phyloP scores from a whole-genome alignment of 2,329 filamentous ascomycete genomes.

The Decorospora gaudefroyi region DNA sequence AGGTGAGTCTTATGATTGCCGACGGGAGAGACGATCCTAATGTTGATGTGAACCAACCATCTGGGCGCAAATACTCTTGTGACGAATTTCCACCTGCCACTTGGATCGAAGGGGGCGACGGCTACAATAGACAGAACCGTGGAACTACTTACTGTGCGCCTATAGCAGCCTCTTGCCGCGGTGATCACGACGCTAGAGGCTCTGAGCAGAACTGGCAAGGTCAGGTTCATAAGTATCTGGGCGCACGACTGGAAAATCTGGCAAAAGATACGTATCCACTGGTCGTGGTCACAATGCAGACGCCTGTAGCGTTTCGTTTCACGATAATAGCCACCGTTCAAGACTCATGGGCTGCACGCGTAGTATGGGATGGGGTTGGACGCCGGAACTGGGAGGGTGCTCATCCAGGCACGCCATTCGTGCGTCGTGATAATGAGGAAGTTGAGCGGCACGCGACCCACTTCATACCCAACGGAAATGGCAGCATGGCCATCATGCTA shows the following conservation, averaged over 20 bases:
- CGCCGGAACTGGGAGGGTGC: neutral
- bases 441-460: neutral
- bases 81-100: constrained; percentile 39
- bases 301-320: neutral
- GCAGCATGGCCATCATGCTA: neutral
- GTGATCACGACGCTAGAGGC: constrained; percentile 1
- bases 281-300: neutral
- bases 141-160: constrained; percentile 10
- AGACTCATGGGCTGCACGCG: too few relatives aligned
- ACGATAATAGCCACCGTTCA: too few relatives aligned
- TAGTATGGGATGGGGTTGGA: neutral
- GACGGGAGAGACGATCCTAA: neutral
- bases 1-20: neutral
- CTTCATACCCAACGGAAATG: neutral
- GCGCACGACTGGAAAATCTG: neutral
- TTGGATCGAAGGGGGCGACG: constrained; percentile 36
- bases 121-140: constrained; percentile 4
- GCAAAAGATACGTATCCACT: neutral
- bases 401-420: neutral
- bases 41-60: neutral
- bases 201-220: constrained; percentile 17
- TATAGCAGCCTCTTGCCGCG: neutral
- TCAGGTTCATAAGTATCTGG: constrained; percentile 3
- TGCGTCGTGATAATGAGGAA: neutral
- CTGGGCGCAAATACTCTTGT: constrained; percentile 28